Conservation (phyloP, 2,329 filamentous ascomycete genomes). For the Gnomoniopsis sp. region DNA sequence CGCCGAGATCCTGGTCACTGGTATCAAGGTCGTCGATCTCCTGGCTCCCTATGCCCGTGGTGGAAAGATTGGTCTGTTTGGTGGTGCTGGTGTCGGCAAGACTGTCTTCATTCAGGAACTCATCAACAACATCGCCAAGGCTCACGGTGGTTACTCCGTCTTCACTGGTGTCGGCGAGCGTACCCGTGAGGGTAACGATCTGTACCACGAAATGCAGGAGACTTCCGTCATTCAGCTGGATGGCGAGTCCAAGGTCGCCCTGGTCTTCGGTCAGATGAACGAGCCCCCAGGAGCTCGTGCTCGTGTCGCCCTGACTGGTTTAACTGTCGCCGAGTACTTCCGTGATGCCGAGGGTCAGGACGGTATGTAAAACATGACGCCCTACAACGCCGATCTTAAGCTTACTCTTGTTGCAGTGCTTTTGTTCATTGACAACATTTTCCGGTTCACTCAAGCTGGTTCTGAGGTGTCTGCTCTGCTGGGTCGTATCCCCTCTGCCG, state of each 20-base stretch:
- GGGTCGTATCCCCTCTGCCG: constrained; percentile 99
- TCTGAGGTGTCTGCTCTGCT: constrained; percentile 99
- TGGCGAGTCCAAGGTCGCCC: constrained; percentile 97
- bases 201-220: constrained; percentile 99
- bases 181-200: constrained; percentile 99
- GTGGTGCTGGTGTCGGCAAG: constrained; percentile 99
- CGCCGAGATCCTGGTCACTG: constrained; percentile 95
- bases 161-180: constrained; percentile 99
- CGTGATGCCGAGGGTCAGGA: constrained; percentile 76
- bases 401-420: constrained; percentile 59
- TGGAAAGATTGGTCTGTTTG: constrained; percentile 99
- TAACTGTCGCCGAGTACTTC: constrained; percentile 82
- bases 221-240: constrained; percentile 99
- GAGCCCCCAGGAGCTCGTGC: constrained; percentile 99
- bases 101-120: constrained; percentile 99
- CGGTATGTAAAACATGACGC: constrained; percentile 47
- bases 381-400: neutral
- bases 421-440: constrained; percentile 99
- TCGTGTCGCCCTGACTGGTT: constrained; percentile 96
- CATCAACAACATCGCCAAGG: constrained; percentile 99
- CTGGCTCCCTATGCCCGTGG: constrained; percentile 99
- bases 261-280: constrained; percentile 99
- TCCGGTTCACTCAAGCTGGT: constrained; percentile 99
- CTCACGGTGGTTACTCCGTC: constrained; percentile 99
- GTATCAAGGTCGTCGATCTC: constrained; percentile 99